Evolutionary conservation across 176 grass and related monocot genomes (phyloP), one percentile per base, ranked within the genome.

Genomic region (Avena atlantica): DNA sequence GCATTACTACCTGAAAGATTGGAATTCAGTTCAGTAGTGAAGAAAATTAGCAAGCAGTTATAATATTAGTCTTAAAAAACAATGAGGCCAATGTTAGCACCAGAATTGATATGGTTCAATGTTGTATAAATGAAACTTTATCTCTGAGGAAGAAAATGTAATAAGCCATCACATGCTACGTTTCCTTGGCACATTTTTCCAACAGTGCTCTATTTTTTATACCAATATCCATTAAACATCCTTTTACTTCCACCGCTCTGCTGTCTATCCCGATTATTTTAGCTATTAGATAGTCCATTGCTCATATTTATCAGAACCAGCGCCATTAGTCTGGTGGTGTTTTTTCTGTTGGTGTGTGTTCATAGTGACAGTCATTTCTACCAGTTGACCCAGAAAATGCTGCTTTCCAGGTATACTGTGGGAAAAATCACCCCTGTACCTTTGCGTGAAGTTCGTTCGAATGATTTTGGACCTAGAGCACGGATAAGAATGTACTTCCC

Each of bases 371-470:
- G 67, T 45, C 3, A 44, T 60, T 78, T 86, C 16, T 71, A 20
- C 63, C 16, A 84, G 5, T 77, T 76, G n/a, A 87, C 57, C 29
- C 64, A 15, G 1, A 12, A 5, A 57, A 48, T 85, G 49, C 63
- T 82, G 5, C 57, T 95, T 56, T 78, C 74, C 86, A 98, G 97
- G 89, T 98, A 98, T 69, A 98, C 97, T 16, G 94, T 94, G 44
- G 97, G 97, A 21, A 98, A 98, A 91, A 98, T 98, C 66, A 98
- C 97, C 37, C 97, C 93, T 78, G 94, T 98, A 67, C 97, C 97
- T 68, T 84, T 98, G 85, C 93, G 97, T 78, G 97, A 98, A 85
- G 97, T 98, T 61, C 92, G 97, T 37, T 98, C 94, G 62, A 96
- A 93, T 85, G 97, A 96, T 91, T 98, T 98, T 89, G 97, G 97